Conservation (phyloP, 768 basidiomycete species). For the Tricholoma matsutake region DNA sequence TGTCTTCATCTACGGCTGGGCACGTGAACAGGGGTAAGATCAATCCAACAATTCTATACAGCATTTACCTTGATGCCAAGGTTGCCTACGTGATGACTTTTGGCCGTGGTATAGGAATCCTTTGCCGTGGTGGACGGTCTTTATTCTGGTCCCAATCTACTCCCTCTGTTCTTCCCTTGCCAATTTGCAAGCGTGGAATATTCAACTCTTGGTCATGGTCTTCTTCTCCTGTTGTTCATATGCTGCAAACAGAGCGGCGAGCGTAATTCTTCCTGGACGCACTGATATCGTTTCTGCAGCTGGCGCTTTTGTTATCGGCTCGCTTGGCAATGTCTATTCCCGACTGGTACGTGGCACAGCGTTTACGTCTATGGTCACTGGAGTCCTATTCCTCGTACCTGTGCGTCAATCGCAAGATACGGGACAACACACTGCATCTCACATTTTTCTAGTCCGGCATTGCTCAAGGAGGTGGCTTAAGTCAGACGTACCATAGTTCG, state of each 20-base stretch:
- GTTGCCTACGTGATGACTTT: conserved; percentile 68
- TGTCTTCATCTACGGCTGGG: not conserved
- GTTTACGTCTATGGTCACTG: conserved; percentile 89
- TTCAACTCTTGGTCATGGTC: conserved; percentile 77
- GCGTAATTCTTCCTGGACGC: conserved; percentile 57
- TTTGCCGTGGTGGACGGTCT: conserved; percentile 79
- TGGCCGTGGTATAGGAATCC: conserved; percentile 80
- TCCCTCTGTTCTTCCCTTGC: conserved; percentile 70
- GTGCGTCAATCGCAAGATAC: conserved; percentile 43
- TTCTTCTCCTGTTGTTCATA: conserved; percentile 73
- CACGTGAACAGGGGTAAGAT: conserved; percentile 47
- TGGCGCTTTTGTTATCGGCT: conserved; percentile 74
- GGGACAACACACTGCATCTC: not conserved
- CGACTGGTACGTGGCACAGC: conserved; percentile 74
- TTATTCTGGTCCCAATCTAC: conserved; percentile 75
- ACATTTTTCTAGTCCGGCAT: conserved; percentile 58
- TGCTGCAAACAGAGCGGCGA: conserved; percentile 64
- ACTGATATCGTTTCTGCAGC: conserved; percentile 75
- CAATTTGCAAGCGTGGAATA: conserved; percentile 69
- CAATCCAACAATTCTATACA: not conserved
- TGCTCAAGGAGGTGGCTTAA: conserved; percentile 69
- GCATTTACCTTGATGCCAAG: conserved; percentile 36
- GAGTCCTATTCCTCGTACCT: conserved; percentile 87
- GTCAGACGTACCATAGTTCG: conserved; percentile 56
- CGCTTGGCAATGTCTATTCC: conserved; percentile 82